These are phyloP conservation scores for Hansfordia pulvinata DNA, from an alignment of 2,329 filamentous ascomycete genomes.

Conservation along the genomic window DNA sequence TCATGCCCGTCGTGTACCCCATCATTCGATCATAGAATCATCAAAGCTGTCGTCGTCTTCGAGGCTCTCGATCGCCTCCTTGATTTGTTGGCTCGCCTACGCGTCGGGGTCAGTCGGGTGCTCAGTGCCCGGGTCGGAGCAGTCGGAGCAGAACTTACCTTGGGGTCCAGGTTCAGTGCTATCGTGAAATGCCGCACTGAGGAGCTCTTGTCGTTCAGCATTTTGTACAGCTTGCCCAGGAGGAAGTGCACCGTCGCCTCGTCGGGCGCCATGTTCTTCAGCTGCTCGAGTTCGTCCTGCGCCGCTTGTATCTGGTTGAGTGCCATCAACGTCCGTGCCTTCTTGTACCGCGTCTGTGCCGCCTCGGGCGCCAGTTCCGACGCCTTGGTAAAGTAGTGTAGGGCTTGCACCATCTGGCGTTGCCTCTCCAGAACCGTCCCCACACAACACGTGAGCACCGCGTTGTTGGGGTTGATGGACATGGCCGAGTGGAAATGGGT, in stretches of 20 bases:
- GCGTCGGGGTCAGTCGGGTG: constrained; percentile 10
- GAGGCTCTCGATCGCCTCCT: constrained; percentile 88
- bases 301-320: constrained; percentile 59
- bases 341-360: constrained; percentile 81
- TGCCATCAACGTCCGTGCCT: constrained; percentile 74
- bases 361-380: constrained; percentile 70
- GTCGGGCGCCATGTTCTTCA: constrained; percentile 85
- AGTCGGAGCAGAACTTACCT: constrained; percentile 50
- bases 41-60: constrained; percentile 66
- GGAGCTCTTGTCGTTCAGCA: constrained; percentile 55
- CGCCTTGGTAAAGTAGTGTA: constrained; percentile 72
- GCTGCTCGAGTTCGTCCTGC: constrained; percentile 67
- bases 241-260: constrained; percentile 95
- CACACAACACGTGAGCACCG: constrained; percentile 84
- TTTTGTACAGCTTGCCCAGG: constrained; percentile 71
- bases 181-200: constrained; percentile 94
- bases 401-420: constrained; percentile 64
- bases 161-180: constrained; percentile 88
- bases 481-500: constrained; percentile 83
- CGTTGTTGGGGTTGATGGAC: constrained; percentile 84
- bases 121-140: background rate
- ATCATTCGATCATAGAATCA: constrained; percentile 47
- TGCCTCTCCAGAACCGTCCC: constrained; percentile 82
- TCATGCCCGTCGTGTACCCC: background rate
- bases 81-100: constrained; percentile 85